These are phyloP conservation scores for Rutstroemia sp. DNA, from an alignment of 2,329 filamentous ascomycete genomes.

Conservation along the genomic window DNA sequence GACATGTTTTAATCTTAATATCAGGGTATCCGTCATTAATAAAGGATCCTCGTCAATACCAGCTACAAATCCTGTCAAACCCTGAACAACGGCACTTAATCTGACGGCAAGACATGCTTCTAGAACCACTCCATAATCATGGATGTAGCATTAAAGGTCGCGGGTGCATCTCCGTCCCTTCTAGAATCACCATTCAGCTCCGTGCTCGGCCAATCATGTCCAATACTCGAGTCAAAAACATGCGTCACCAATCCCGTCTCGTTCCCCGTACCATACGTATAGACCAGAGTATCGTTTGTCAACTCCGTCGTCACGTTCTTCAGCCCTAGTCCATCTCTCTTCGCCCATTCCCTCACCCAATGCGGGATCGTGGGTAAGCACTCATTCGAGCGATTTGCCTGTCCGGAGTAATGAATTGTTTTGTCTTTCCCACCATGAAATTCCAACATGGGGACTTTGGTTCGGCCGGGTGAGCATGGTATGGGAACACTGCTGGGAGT, in stretches of 20 bases:
- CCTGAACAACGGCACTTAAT: too few species aligned
- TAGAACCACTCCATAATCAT: slow-evolving; percentile 12
- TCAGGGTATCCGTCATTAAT: too few species aligned
- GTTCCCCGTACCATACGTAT: slow-evolving; percentile 8
- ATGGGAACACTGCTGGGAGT: slow-evolving; percentile 31
- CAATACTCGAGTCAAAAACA: slow-evolving; percentile 8
- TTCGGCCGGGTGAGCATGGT: slow-evolving; percentile 32
- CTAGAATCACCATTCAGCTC: slow-evolving; percentile 9
- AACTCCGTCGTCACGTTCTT: slow-evolving; percentile 4
- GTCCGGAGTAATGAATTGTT: slow-evolving; percentile 39
- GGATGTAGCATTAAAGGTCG: slow-evolving; percentile 9
- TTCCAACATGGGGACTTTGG: slow-evolving; percentile 38
- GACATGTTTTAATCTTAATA: too few species aligned
- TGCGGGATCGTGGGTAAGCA: slow-evolving; percentile 37
- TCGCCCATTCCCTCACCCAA: slow-evolving; percentile 11
- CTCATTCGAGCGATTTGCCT: slow-evolving; percentile 33
- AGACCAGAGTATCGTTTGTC: slow-evolving; percentile 2
- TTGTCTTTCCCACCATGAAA: slow-evolving; percentile 43
- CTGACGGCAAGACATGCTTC: not conserved
- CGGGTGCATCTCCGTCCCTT: not conserved
- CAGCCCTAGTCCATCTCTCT: slow-evolving; percentile 5
- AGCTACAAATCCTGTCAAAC: too few species aligned
- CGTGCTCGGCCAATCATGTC: slow-evolving; percentile 14
- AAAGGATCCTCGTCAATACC: too few species aligned
- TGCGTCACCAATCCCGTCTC: slow-evolving; percentile 9